Conservation (phyloP, 1,284 basidiomycete species). For the Retiboletus flavoniger region DNA sequence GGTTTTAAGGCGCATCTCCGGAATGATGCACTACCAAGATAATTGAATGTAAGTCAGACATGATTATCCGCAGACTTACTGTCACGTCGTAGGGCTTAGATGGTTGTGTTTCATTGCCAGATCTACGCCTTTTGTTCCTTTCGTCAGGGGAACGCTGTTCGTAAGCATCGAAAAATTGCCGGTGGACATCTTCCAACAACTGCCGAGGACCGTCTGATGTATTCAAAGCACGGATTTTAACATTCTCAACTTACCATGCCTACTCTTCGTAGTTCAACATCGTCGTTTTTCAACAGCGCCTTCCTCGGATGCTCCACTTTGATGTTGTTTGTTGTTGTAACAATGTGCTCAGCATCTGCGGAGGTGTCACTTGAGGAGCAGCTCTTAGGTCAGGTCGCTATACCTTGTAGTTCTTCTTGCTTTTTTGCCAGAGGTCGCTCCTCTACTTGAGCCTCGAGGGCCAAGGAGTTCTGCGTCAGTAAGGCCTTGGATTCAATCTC, state of each 20-base stretch:
- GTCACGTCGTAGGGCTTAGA: constrained; percentile 55
- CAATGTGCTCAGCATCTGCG: constrained; percentile 15
- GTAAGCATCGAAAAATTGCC: constrained; percentile 70
- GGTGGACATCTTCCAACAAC: constrained; percentile 79
- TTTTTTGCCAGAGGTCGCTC: constrained; percentile 85
- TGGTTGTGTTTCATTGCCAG: constrained; percentile 27
- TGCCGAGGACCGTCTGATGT: constrained; percentile 32
- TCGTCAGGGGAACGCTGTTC: constrained; percentile 44
- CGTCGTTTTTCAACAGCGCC: constrained; percentile 84
- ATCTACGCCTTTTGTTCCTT: constrained; percentile 33
- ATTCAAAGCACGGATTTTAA: not conserved
- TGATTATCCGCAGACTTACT: constrained; percentile 40
- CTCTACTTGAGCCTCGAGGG: constrained; percentile 82
- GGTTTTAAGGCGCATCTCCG: constrained; percentile 72
- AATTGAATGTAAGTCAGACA: constrained; percentile 7
- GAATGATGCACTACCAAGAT: constrained; percentile 70
- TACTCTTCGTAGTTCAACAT: constrained; percentile 81
- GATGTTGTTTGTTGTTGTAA: constrained; percentile 9
- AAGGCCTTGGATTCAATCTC: constrained; percentile 54
- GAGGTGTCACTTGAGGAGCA: constrained; percentile 1
- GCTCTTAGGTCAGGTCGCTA: constrained; percentile 25
- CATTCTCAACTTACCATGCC: constrained; percentile 52
- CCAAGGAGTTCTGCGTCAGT: constrained; percentile 62
- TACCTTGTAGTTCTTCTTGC: constrained; percentile 72
- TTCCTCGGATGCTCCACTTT: constrained; percentile 52